Percentiles rank a stretch among this genome's conserved stretches.
Conservation (phyloP, 1,284 basidiomycete species). For the Rhodotorula sp. region DNA sequence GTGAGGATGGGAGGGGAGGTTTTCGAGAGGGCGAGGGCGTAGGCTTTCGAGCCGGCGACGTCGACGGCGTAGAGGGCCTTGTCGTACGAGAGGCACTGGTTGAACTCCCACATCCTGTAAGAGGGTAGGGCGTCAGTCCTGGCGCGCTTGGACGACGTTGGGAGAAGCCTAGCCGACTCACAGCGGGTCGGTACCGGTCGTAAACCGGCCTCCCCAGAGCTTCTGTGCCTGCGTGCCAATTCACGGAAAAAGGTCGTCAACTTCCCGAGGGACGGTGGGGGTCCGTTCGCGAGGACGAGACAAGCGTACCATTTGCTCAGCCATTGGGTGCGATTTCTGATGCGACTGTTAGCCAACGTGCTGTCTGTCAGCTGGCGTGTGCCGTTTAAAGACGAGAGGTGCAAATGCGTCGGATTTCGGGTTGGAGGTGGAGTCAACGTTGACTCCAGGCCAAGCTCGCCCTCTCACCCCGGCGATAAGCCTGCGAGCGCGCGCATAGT, state of each 20-base stretch:
- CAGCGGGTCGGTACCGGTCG: conserved; percentile 36
- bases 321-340: conserved; percentile 6
- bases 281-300: too few species aligned
- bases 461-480: too few species aligned
- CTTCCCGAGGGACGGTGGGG: too few species aligned
- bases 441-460: too few species aligned
- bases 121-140: too few species aligned
- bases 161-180: conserved; percentile 11
- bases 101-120: conserved; percentile 86
- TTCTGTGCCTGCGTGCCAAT: conserved; percentile 27
- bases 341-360: not conserved
- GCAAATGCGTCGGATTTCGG: too few species aligned
- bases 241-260: not conserved
- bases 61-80: conserved; percentile 89
- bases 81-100: conserved; percentile 92
- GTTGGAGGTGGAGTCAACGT: too few species aligned
- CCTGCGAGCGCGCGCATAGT: too few species aligned
- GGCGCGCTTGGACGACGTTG: not conserved
- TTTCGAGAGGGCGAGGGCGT: conserved; percentile 71
- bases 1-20: conserved; percentile 41
- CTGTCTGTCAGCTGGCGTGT: not conserved
- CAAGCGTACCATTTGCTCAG: conserved; percentile 30
- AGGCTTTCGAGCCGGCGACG: conserved; percentile 91
- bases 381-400: too few species aligned
- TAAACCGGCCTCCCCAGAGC: conserved; percentile 38